phyloP scores from a whole-genome alignment of 1,284 basidiomycete species.

The Heterobasidion parviporum region DNA sequence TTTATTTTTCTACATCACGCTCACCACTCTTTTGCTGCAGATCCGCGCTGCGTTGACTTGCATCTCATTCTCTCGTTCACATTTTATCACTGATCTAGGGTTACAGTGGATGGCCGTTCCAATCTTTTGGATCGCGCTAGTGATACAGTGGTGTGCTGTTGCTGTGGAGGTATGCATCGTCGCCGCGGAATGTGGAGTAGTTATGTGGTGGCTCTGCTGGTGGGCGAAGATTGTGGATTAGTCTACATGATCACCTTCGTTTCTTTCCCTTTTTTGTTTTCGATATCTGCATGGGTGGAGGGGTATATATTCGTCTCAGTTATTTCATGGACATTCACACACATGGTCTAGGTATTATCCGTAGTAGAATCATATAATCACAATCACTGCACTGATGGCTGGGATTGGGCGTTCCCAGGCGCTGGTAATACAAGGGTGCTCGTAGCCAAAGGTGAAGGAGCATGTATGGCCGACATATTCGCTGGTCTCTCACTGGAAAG shows the following conservation, averaged over 20 bases:
- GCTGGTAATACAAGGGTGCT: background rate
- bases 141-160: conserved; percentile 58
- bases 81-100: conserved; percentile 46
- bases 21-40: conserved; percentile 43
- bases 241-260: conserved; percentile 6
- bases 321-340: background rate
- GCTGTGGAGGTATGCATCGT: conserved; percentile 45
- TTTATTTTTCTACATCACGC: conserved; percentile 37
- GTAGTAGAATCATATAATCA: background rate
- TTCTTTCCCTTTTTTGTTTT: background rate
- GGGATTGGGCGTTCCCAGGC: background rate
- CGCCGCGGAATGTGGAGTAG: conserved; percentile 43
- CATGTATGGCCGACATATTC: background rate
- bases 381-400: conserved; percentile 2
- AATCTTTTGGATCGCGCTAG: conserved; percentile 46
- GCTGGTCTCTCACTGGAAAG: background rate
- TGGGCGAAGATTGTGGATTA: conserved; percentile 40
- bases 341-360: conserved; percentile 1
- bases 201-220: conserved; percentile 70
- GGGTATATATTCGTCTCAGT: too few relatives aligned
- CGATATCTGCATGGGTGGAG: too few relatives aligned
- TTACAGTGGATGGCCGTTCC: conserved; percentile 54
- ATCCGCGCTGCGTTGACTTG: conserved; percentile 44
- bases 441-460: background rate
- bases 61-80: conserved; percentile 38